Evolutionary conservation across 2,329 filamentous ascomycete genomes (phyloP).

Genomic region (Clonostachys rosea): DNA sequence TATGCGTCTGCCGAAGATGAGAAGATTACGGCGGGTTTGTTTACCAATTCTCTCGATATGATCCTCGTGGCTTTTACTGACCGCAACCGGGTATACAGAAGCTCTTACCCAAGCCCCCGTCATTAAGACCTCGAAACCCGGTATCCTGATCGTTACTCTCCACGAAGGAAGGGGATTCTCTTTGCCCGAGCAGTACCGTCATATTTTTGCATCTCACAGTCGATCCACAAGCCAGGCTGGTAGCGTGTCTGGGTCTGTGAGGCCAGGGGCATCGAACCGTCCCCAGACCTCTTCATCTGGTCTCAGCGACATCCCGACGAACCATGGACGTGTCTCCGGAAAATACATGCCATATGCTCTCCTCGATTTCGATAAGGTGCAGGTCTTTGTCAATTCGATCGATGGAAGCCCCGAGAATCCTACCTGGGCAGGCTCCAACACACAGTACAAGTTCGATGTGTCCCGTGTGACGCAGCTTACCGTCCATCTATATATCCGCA

Average conservation of each 20-base stretch:
- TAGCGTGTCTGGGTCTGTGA: constrained; percentile 44
- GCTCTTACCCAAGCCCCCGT: constrained; percentile 70
- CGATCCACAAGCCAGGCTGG: constrained; percentile 72
- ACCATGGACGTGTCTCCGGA: constrained; percentile 91
- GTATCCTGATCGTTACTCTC: constrained; percentile 93
- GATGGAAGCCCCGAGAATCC: constrained; percentile 93
- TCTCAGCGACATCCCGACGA: constrained; percentile 82
- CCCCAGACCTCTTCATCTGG: constrained; percentile 83
- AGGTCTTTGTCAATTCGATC: constrained; percentile 96
- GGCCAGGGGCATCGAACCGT: constrained; percentile 57
- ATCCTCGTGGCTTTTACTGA: too few relatives aligned
- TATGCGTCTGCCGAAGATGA: constrained; percentile 43
- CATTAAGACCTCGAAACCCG: constrained; percentile 72
- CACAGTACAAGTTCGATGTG: constrained; percentile 99
- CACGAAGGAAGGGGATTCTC: constrained; percentile 91
- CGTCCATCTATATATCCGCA: constrained; percentile 90
- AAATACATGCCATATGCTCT: constrained; percentile 97
- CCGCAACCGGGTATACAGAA: constrained; percentile 70
- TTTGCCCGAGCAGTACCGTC: constrained; percentile 81
- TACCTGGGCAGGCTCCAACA: constrained; percentile 93
- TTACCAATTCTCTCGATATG: constrained; percentile 60
- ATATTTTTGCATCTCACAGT: constrained; percentile 68
- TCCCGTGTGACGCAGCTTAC: constrained; percentile 88
- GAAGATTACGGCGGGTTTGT: constrained; percentile 58
- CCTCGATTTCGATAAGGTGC: constrained; percentile 98